Base-by-base conservation (phyloP, 148 eudicot species). In the Tetragonia tetragonoides region DNA sequence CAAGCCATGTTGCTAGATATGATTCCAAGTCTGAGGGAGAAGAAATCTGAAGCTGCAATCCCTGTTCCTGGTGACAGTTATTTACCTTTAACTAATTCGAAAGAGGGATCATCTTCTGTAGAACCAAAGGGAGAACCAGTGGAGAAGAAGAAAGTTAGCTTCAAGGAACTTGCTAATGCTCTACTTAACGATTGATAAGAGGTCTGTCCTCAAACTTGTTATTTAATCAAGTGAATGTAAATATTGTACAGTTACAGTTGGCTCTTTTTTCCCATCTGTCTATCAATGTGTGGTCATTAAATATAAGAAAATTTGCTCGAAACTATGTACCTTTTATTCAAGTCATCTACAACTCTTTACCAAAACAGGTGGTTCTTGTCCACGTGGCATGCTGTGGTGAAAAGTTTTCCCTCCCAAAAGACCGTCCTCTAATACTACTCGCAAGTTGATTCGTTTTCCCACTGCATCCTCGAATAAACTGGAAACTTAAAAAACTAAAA, bases 81-180 rank as follows among this genome's bases (percentile, higher is more conserved):
- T 23, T 37, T 78, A 6, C 46, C 70, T 1, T 6, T 73, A 24
- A 65, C 49, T 41, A 68, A 63, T 57, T 8, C 77, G 12, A 64
- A 68, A 57, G 79, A 65, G 14, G 81, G 65, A 42, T 54, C 72
- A 24, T 70, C 82, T 57, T 70, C 82, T 57, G 34, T 40, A 49
- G 87, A 65, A 72, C 79, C 81, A 4, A 72, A 47, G 54, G 81
- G 68, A 53, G 84, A 74, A 72, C 84, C 90, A 9, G 85, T 66
- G 64, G 88, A 90, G 83, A 92, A 90, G 84, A 90, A 85, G 91
- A 93, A 84, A 84, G 92, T 94, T 41, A 93, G 93, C 85, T 90
- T 87, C 72, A 90, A 70, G 81, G 98, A 94, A 37, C 72, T 89
- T 53, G 97, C 88, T 38, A 73, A 64, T 47, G 83, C 89, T 47